These are phyloP conservation scores for Monilinia fructigena DNA, from an alignment of 2,329 filamentous ascomycete genomes.

Conservation along the genomic window DNA sequence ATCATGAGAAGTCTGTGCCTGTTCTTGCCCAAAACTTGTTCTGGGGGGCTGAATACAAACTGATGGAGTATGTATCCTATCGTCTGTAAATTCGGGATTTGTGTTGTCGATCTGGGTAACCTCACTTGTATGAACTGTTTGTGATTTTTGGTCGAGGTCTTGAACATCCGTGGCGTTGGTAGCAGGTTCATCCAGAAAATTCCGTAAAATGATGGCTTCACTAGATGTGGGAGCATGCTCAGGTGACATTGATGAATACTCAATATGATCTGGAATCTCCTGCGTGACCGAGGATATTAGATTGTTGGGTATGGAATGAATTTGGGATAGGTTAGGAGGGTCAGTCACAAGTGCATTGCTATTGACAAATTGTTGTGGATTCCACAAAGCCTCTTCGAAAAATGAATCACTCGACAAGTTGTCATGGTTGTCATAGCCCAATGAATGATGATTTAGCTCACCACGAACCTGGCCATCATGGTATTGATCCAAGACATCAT, in stretches of 20 bases:
- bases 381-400: constrained; percentile 28
- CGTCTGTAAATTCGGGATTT: neutral
- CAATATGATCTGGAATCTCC: neutral
- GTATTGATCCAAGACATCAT: neutral
- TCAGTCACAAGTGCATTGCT: neutral
- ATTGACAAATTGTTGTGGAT: constrained; percentile 3
- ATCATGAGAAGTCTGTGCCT: neutral
- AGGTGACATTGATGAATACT: neutral
- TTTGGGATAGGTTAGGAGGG: neutral
- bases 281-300: neutral
- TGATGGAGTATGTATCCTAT: neutral
- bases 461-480: neutral
- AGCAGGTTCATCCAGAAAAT: neutral
- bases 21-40: neutral
- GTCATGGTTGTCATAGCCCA: constrained; percentile 18
- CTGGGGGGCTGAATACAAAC: neutral
- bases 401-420: constrained; percentile 15
- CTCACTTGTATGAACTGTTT: neutral
- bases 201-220: constrained; percentile 10
- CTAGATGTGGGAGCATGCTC: constrained; percentile 24
- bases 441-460: constrained; percentile 6
- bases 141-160: neutral
- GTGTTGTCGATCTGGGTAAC: neutral
- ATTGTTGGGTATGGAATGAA: neutral
- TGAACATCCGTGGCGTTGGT: neutral